These are phyloP conservation scores for Umbelopsis sp. DNA, from an alignment of 192 early-diverging fungal genomes.

Conservation along the genomic window DNA sequence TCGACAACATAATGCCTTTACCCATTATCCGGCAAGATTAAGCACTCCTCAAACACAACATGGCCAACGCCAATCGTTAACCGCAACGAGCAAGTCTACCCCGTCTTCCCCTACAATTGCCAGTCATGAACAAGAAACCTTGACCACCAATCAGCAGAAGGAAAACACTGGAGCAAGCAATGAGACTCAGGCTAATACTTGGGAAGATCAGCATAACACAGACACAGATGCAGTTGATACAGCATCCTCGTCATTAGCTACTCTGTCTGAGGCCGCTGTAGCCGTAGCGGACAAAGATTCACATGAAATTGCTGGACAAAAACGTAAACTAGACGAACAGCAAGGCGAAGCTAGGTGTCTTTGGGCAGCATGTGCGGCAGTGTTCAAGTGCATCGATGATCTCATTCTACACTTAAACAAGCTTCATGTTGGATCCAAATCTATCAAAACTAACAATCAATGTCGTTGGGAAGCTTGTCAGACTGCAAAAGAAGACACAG, in stretches of 20 bases:
- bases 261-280: background rate
- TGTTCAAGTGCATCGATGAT: conserved; percentile 51
- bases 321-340: background rate
- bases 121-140: background rate
- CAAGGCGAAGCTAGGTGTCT: conserved; percentile 36
- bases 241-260: background rate
- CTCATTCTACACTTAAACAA: conserved; percentile 55
- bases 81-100: background rate
- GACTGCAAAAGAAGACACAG: conserved; percentile 47
- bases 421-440: conserved; percentile 38
- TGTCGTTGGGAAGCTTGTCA: conserved; percentile 69
- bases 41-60: background rate
- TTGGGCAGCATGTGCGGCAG: conserved; percentile 53
- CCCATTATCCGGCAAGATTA: background rate
- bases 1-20: conserved; percentile 1
- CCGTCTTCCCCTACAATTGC: background rate
- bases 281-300: background rate
- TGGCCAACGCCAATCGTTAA: background rate
- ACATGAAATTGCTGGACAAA: background rate
- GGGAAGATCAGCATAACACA: background rate
- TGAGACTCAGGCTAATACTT: background rate
- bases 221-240: background rate
- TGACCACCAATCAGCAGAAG: background rate
- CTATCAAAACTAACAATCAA: conserved; percentile 29
- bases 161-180: background rate